Percentiles rank a stretch among this genome's conserved stretches.
phyloP scores from a whole-genome alignment of 2,329 filamentous ascomycete genomes.

The Leptographium procerum region DNA sequence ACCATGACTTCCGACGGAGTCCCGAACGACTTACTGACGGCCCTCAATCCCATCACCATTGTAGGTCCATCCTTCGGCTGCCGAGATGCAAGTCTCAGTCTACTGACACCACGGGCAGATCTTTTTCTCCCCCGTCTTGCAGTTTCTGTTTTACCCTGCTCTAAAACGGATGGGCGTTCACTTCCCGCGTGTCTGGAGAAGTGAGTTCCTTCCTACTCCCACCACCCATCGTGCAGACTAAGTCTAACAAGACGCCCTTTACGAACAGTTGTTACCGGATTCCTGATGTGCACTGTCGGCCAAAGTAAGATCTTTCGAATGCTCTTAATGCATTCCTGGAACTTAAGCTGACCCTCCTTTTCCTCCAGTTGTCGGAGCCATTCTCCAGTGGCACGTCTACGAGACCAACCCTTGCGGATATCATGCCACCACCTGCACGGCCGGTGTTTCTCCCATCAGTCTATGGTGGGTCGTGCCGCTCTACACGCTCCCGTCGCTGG shows the following conservation, averaged over 20 bases:
- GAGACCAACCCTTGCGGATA: not conserved
- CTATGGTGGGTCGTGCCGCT: not conserved
- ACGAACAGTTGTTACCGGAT: not conserved
- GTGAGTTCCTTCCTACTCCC: not conserved
- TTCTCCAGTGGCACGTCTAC: not conserved
- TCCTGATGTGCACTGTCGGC: not conserved
- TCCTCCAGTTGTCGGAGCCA: not conserved
- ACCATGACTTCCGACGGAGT: not conserved
- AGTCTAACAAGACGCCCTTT: no score
- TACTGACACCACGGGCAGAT: not conserved
- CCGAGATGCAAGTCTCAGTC: not conserved
- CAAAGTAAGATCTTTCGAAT: not conserved
- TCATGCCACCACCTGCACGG: not conserved
- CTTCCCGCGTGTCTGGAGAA: not conserved
- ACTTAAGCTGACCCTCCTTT: not conserved
- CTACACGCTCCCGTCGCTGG: not conserved
- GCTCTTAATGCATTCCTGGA: not conserved
- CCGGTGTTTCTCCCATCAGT: not conserved
- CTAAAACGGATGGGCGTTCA: not conserved
- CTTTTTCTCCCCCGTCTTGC: not conserved
- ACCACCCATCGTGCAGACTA: no score
- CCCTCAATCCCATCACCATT: not conserved
- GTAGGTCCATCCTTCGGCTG: not conserved
- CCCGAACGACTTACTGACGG: not conserved
- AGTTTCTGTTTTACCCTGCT: not conserved